Percentiles rank a stretch among this genome's conserved stretches.
Evolutionary conservation across 768 basidiomycete genomes (phyloP).

Genomic region (Boletus vermiculosoides): DNA sequence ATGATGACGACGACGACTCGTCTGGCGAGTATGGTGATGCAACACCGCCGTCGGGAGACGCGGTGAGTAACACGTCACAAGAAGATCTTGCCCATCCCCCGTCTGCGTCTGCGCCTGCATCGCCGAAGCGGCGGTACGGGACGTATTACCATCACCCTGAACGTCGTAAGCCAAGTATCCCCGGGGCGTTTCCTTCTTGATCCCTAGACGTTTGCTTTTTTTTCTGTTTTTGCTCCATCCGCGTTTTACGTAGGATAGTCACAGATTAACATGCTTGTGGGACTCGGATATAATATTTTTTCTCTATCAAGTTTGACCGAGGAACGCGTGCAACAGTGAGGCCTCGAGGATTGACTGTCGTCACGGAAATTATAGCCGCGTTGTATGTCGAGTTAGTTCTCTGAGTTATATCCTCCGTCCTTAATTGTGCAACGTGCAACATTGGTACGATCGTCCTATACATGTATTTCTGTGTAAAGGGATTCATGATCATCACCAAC

Average conservation of each 20-base stretch:
- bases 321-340: neutral
- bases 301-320: neutral
- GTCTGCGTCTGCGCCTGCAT: conserved; percentile 30
- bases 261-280: neutral
- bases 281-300: no score
- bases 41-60: conserved; percentile 27
- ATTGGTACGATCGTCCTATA: neutral
- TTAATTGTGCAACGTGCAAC: no score
- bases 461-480: neutral
- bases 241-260: neutral
- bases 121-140: conserved; percentile 59
- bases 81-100: conserved; percentile 22
- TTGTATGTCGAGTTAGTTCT: neutral
- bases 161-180: conserved; percentile 47
- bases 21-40: conserved; percentile 44
- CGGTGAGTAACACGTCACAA: conserved; percentile 14
- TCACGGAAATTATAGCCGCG: neutral
- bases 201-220: neutral
- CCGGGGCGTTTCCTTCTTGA: conserved; percentile 52
- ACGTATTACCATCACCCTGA: conserved; percentile 91
- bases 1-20: conserved; percentile 44
- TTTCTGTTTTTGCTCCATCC: neutral
- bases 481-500: neutral
- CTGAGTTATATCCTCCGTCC: neutral
- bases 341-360: neutral